These are phyloP conservation scores for Aureococcus anophagefferens DNA, from an alignment of 108 stramenopile species.

Conservation along the genomic window DNA sequence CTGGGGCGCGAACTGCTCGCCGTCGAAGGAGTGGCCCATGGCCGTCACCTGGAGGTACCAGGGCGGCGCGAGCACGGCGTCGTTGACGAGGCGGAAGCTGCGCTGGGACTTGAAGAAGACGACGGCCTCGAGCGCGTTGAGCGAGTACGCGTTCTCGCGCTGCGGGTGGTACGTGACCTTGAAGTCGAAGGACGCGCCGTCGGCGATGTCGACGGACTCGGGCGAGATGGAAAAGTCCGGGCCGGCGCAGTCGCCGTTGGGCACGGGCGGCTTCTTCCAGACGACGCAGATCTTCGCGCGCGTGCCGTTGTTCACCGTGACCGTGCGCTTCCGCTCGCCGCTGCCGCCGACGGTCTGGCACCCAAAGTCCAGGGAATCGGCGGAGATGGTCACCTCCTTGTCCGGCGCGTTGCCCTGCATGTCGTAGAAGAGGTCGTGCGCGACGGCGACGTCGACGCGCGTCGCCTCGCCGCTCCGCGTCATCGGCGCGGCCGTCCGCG, in stretches of 20 bases:
- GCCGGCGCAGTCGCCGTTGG: neutral
- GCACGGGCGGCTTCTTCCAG: slow-evolving; percentile 3
- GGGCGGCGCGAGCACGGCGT: slow-evolving; percentile 43
- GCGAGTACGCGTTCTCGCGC: slow-evolving; percentile 34
- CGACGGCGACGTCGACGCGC: slow-evolving; percentile 27
- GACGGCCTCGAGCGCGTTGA: slow-evolving; percentile 37
- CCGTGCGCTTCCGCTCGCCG: slow-evolving; percentile 1
- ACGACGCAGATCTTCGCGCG: slow-evolving; percentile 26
- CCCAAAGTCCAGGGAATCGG: neutral
- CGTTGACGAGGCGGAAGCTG: slow-evolving; percentile 51
- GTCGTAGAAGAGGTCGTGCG: slow-evolving; percentile 33
- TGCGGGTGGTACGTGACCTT: slow-evolving; percentile 29
- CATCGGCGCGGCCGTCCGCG: slow-evolving; percentile 13
- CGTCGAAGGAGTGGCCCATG: slow-evolving; percentile 14
- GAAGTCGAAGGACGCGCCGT: slow-evolving; percentile 24
- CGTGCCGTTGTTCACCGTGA: slow-evolving; percentile 29
- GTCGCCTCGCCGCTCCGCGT: slow-evolving; percentile 39
- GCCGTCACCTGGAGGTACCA: slow-evolving; percentile 30
- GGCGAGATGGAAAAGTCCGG: slow-evolving; percentile 31
- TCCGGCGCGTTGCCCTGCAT: slow-evolving; percentile 9
- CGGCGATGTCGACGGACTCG: slow-evolving; percentile 25
- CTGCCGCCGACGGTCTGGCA: too few relatives aligned
- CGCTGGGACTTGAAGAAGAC: slow-evolving; percentile 49
- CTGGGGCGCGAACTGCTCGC: slow-evolving; percentile 10
- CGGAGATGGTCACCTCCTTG: slow-evolving; percentile 19